Evolutionary conservation across 2,329 filamentous ascomycete species (phyloP).

Genomic region (Leptographium flavum): DNA sequence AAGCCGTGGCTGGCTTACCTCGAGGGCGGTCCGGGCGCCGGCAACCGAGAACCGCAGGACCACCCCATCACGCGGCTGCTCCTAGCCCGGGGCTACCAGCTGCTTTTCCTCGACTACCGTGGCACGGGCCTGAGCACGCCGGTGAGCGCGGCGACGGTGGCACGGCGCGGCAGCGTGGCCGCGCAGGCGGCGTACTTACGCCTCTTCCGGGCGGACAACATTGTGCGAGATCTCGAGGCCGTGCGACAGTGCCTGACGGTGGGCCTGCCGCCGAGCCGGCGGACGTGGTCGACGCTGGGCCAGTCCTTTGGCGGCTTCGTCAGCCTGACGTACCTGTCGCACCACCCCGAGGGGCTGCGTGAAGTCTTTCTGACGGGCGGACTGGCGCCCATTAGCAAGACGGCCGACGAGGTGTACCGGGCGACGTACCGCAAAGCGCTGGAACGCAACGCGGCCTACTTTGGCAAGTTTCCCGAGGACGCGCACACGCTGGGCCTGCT

Average conservation of each 20-base stretch:
- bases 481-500: conserved; percentile 52
- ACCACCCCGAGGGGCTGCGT: conserved; percentile 60
- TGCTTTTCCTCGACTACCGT: conserved; percentile 79
- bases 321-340: conserved; percentile 67
- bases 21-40: conserved; percentile 75
- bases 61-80: conserved; percentile 55
- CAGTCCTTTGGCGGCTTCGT: conserved; percentile 92
- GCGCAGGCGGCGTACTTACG: conserved; percentile 71
- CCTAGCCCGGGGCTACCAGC: conserved; percentile 69
- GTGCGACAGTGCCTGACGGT: conserved; percentile 61
- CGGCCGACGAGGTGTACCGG: conserved; percentile 61
- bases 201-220: conserved; percentile 76
- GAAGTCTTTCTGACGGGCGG: conserved; percentile 81
- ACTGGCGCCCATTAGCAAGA: conserved; percentile 59
- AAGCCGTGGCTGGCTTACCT: conserved; percentile 57
- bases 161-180: conserved; percentile 43
- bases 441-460: conserved; percentile 65
- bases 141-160: conserved; percentile 59
- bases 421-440: conserved; percentile 55
- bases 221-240: conserved; percentile 80
- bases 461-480: conserved; percentile 75
- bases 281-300: conserved; percentile 76
- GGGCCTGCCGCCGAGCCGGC: conserved; percentile 41
- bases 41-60: conserved; percentile 61
- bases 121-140: conserved; percentile 78